These are phyloP conservation scores for Aspergillus affinis DNA, from an alignment of 495 filamentous ascomycete genomes.

Conservation along the genomic window DNA sequence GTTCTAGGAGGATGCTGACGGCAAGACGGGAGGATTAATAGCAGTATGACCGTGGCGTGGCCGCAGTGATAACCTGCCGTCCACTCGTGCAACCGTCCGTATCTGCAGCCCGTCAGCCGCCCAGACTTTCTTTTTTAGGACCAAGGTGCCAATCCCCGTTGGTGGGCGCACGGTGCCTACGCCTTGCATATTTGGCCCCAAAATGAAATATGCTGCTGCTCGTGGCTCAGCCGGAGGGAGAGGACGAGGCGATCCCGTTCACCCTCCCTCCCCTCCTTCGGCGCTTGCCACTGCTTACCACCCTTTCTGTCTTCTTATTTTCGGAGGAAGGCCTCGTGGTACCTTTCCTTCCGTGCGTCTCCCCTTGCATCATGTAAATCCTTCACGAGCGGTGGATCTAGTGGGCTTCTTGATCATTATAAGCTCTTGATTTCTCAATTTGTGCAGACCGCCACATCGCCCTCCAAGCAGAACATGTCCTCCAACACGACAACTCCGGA, in stretches of 20 bases:
- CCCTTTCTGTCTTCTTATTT: not conserved
- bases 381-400: not conserved
- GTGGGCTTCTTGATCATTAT: not conserved
- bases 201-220: not conserved
- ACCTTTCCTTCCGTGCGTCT: not conserved
- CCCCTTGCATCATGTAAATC: not conserved
- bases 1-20: too few relatives aligned
- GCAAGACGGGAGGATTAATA: not conserved
- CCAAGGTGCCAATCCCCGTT: not conserved
- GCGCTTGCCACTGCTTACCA: not conserved
- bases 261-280: not conserved
- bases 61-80: too few relatives aligned
- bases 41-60: not conserved
- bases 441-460: not conserved
- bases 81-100: not conserved
- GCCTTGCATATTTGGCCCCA: not conserved
- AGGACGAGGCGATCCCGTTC: not conserved
- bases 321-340: not conserved
- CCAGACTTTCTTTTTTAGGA: not conserved
- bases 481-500: not conserved
- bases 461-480: not conserved
- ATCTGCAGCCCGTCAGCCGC: not conserved
- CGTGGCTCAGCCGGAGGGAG: not conserved
- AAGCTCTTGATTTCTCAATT: not conserved
- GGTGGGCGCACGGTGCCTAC: not conserved